Evolutionary conservation across 768 basidiomycete species (phyloP).

Genomic region (Calocera viscosa): DNA sequence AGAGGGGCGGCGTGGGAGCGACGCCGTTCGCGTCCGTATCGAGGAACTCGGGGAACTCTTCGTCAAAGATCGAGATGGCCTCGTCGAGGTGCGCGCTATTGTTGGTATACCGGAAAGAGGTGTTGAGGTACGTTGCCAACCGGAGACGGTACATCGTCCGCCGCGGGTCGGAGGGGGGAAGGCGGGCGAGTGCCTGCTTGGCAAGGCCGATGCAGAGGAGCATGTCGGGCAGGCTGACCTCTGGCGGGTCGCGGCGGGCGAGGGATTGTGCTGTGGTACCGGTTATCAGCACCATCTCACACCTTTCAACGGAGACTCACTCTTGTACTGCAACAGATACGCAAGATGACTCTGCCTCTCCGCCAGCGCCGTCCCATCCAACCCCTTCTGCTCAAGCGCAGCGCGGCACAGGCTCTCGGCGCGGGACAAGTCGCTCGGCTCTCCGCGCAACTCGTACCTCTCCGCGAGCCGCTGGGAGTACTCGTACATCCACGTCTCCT

Average conservation of each 20-base stretch:
- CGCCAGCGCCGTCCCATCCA: neutral
- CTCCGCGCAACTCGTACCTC: neutral
- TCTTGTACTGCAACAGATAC: slow-evolving; percentile 8
- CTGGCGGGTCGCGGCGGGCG: neutral
- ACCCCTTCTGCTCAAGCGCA: neutral
- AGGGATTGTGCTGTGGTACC: neutral
- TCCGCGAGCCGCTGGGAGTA: neutral
- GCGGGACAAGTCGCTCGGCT: neutral
- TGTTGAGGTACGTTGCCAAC: neutral
- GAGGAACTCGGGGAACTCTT: slow-evolving; percentile 7
- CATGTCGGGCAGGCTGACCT: neutral
- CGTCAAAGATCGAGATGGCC: neutral
- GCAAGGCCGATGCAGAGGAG: slow-evolving; percentile 1
- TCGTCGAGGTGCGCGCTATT: slow-evolving; percentile 2
- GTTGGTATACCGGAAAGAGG: neutral
- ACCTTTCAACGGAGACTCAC: neutral
- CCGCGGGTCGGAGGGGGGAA: neutral
- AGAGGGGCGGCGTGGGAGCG: neutral
- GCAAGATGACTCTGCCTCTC: slow-evolving; percentile 5
- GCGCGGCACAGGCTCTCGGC: neutral
- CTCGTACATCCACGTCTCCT: neutral
- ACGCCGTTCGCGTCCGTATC: neutral
- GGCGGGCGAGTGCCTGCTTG: neutral
- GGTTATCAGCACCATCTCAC: neutral
- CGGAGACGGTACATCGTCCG: slow-evolving; percentile 3